phyloP scores from a whole-genome alignment of 306 rosid genomes.

The Cucumis cinereus region DNA sequence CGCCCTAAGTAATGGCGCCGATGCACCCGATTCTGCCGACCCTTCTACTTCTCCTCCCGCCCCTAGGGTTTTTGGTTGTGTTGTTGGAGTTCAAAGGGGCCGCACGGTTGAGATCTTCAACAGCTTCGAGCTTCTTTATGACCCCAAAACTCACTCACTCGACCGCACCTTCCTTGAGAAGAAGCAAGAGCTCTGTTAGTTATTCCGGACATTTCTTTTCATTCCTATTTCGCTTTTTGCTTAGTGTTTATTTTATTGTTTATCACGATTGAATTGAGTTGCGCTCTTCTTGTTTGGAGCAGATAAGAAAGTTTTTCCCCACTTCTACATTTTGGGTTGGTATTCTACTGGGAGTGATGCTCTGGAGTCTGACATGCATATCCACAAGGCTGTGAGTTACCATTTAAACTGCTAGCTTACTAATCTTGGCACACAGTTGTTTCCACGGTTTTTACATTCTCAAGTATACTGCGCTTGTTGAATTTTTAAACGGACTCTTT shows the following conservation, averaged over 20 bases:
- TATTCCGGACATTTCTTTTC: neutral
- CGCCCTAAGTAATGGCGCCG: slow-evolving; percentile 19
- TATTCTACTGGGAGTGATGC: slow-evolving; percentile 93
- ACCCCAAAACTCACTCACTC: slow-evolving; percentile 59
- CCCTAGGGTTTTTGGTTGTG: slow-evolving; percentile 72
- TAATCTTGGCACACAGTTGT: neutral
- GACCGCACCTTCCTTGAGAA: slow-evolving; percentile 88
- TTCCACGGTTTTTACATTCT: neutral
- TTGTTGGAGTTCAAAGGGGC: slow-evolving; percentile 92
- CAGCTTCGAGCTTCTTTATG: slow-evolving; percentile 92
- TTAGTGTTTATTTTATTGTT: neutral
- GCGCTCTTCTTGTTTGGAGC: slow-evolving; percentile 5
- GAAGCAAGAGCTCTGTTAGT: slow-evolving; percentile 93
- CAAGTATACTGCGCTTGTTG: neutral
- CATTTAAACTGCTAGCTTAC: neutral
- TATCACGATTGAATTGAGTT: neutral
- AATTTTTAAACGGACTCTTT: neutral
- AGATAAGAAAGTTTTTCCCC: slow-evolving; percentile 97
- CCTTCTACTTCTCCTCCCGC: slow-evolving; percentile 15
- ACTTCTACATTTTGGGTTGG: slow-evolving; percentile 91
- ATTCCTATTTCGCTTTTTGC: neutral
- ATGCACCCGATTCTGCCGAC: slow-evolving; percentile 14
- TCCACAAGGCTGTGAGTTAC: slow-evolving; percentile 74
- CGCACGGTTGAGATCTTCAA: slow-evolving; percentile 98
- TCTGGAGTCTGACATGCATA: slow-evolving; percentile 73